Conservation (phyloP, 371 early-diverging fungal species). For the Apophysomyces elegans region DNA sequence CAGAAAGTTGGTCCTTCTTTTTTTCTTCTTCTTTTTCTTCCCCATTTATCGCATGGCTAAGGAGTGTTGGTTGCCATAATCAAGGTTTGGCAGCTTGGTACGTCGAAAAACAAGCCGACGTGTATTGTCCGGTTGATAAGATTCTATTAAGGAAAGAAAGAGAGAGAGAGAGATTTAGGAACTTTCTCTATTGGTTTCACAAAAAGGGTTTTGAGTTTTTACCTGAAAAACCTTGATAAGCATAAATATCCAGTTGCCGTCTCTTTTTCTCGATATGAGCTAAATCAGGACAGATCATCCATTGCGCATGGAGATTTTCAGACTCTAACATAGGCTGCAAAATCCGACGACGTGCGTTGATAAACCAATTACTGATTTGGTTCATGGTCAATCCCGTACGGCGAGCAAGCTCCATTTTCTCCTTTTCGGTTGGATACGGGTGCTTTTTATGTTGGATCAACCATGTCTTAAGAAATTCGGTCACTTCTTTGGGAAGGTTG, state of each 20-base stretch:
- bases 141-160: constrained; percentile 9
- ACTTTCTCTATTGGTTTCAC: too few species aligned
- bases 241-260: constrained; percentile 28
- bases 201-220: not conserved
- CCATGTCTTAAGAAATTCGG: constrained; percentile 74
- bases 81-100: constrained; percentile 29
- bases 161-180: not conserved
- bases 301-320: constrained; percentile 25
- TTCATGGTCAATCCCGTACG: constrained; percentile 71
- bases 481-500: constrained; percentile 68
- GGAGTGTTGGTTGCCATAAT: constrained; percentile 20
- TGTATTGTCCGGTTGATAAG: constrained; percentile 19
- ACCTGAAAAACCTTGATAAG: constrained; percentile 34
- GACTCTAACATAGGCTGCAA: constrained; percentile 56
- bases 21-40: too few species aligned
- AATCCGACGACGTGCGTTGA: constrained; percentile 84
- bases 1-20: constrained; percentile 1
- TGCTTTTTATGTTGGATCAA: constrained; percentile 76
- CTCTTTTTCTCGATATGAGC: constrained; percentile 24
- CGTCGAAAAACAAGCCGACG: constrained; percentile 26
- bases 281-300: constrained; percentile 22
- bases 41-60: constrained; percentile 16
- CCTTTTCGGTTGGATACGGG: constrained; percentile 84
- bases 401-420: constrained; percentile 70
- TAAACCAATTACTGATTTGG: constrained; percentile 92